Conservation (phyloP, 2,329 filamentous ascomycete species). For the Trichophyton simii region DNA sequence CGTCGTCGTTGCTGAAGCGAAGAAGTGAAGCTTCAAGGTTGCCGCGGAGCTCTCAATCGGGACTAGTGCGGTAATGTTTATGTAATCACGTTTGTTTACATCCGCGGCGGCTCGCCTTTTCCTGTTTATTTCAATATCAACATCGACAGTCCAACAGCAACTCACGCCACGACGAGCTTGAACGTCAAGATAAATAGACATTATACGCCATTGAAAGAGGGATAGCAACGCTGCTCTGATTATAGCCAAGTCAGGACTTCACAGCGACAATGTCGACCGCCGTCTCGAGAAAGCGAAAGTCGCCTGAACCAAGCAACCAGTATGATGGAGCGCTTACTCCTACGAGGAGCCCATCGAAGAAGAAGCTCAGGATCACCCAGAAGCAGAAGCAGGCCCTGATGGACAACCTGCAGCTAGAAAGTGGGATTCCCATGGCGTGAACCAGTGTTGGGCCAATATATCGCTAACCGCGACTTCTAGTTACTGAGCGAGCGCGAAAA, state of each 20-base stretch:
- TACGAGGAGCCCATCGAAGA: slow-evolving; percentile 49
- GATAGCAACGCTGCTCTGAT: neutral
- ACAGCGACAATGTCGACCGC: slow-evolving; percentile 24
- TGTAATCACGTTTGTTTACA: slow-evolving; percentile 11
- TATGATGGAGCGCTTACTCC: slow-evolving; percentile 36
- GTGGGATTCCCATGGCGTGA: slow-evolving; percentile 39
- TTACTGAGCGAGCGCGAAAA: slow-evolving; percentile 76
- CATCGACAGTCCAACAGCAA: neutral
- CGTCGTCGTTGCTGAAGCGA: neutral
- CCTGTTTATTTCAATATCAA: neutral
- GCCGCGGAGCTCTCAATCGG: slow-evolving; percentile 5
- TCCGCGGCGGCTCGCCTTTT: neutral
- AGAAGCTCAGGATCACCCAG: slow-evolving; percentile 49
- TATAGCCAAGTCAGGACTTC: neutral
- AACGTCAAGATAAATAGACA: neutral
- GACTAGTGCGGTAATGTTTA: slow-evolving; percentile 6
- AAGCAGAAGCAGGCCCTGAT: slow-evolving; percentile 76
- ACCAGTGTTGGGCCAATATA: slow-evolving; percentile 13
- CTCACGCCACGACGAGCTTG: neutral
- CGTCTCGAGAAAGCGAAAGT: slow-evolving; percentile 29
- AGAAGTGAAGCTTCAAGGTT: slow-evolving; percentile 1
- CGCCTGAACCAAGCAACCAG: slow-evolving; percentile 19
- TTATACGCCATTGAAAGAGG: neutral
- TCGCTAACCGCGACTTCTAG: slow-evolving; percentile 34
- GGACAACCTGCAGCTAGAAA: slow-evolving; percentile 79